Evolutionary conservation across 2,329 filamentous ascomycete genomes (phyloP).

Genomic region (Mycosphaerella sp.): DNA sequence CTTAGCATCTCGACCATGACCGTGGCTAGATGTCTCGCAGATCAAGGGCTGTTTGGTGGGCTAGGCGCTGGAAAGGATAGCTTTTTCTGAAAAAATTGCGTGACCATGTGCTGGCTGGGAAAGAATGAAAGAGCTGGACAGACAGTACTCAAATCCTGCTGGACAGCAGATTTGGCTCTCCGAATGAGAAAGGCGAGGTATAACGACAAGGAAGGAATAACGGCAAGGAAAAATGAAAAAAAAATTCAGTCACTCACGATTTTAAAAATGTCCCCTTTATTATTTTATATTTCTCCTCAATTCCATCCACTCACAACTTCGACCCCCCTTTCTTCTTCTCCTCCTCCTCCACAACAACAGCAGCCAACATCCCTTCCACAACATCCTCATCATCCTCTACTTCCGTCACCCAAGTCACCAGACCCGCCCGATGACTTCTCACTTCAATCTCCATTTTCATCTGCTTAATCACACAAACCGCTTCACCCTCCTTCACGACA

Average conservation of each 20-base stretch:
- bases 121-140: slow-evolving; percentile 5
- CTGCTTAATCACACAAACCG: slow-evolving; percentile 55
- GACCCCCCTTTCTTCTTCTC: slow-evolving; percentile 16
- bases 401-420: slow-evolving; percentile 48
- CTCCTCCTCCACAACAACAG: slow-evolving; percentile 40
- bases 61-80: slow-evolving; percentile 7
- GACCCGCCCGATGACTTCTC: slow-evolving; percentile 44
- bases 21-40: not conserved
- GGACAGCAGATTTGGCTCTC: slow-evolving; percentile 3
- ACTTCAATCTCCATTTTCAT: slow-evolving; percentile 68
- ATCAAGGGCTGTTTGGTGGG: slow-evolving; percentile 2
- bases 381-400: slow-evolving; percentile 52
- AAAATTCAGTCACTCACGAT: no score
- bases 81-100: slow-evolving; percentile 10
- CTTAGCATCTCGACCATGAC: not conserved
- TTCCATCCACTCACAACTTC: slow-evolving; percentile 21
- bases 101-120: slow-evolving; percentile 5
- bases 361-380: slow-evolving; percentile 50
- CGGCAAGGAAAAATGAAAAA: no score
- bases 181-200: slow-evolving; percentile 1
- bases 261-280: no score
- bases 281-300: no score
- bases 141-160: slow-evolving; percentile 7
- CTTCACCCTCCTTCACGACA: slow-evolving; percentile 45
- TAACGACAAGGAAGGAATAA: no score